phyloP scores from a whole-genome alignment of 202 grass and related monocot genomes.

The Carex arenaria region DNA sequence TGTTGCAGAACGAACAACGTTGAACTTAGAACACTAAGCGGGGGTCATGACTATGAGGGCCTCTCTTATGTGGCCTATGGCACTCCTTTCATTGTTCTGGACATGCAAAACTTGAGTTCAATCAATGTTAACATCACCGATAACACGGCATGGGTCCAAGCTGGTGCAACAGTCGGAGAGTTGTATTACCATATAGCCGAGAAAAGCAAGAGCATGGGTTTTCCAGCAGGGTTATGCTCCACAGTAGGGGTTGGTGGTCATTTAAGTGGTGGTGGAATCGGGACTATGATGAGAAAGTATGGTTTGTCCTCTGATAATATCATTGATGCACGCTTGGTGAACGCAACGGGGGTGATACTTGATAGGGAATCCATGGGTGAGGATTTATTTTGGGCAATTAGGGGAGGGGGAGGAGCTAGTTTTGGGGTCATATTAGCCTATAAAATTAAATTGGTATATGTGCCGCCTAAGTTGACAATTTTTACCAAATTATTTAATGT shows the following conservation, averaged over 20 bases:
- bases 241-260: conserved; percentile 28
- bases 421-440: conserved; percentile 23
- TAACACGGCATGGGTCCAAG: conserved; percentile 42
- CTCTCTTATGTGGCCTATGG: conserved; percentile 37
- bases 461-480: conserved; percentile 8
- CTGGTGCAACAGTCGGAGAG: conserved; percentile 35
- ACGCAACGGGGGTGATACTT: conserved; percentile 19
- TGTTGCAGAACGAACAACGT: conserved; percentile 31
- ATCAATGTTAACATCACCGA: conserved; percentile 8
- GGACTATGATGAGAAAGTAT: conserved; percentile 36
- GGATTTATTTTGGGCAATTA: conserved; percentile 40
- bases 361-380: conserved; percentile 35
- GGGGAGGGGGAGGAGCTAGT: conserved; percentile 39
- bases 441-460: conserved; percentile 16
- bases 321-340: conserved; percentile 24
- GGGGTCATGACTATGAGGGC: conserved; percentile 70
- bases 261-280: conserved; percentile 20
- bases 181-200: conserved; percentile 27
- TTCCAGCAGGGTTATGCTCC: conserved; percentile 28
- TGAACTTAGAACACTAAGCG: conserved; percentile 48
- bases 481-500: conserved; percentile 20
- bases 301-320: conserved; percentile 27
- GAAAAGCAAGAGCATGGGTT: conserved; percentile 20
- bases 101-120: conserved; percentile 32
- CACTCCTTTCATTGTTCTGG: conserved; percentile 33